Conservation (phyloP, 306 rosid genomes). For the Adenanthera pavonina region DNA sequence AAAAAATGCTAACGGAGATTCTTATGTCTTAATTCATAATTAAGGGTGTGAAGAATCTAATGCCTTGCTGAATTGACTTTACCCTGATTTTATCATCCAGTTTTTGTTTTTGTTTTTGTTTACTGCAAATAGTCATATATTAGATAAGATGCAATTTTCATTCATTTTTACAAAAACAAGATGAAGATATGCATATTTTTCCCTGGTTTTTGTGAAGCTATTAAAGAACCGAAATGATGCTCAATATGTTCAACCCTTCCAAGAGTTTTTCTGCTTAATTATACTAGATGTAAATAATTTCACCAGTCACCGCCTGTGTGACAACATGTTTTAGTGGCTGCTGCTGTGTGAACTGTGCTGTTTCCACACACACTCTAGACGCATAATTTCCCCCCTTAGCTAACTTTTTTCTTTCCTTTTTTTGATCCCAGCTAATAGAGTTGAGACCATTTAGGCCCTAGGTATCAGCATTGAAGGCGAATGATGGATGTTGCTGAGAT, state of each 20-base stretch:
- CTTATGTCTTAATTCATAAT: constrained; percentile 19
- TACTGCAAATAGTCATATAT: constrained; percentile 13
- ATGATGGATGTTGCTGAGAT: constrained; percentile 78
- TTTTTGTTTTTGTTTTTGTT: constrained; percentile 13
- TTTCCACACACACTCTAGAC: not conserved
- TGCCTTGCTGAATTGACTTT: constrained; percentile 13
- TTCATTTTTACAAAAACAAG: constrained; percentile 16
- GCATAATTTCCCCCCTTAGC: not conserved
- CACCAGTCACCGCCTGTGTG: not conserved
- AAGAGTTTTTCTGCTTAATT: not conserved
- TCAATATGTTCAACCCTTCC: constrained; percentile 6
- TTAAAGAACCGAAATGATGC: constrained; percentile 8
- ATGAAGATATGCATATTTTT: not conserved
- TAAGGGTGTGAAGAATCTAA: constrained; percentile 20
- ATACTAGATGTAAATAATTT: not conserved
- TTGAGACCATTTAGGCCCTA: constrained; percentile 44
- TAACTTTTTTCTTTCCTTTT: constrained; percentile 21
- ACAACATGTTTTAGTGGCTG: constrained; percentile 9
- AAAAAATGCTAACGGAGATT: constrained; percentile 20
- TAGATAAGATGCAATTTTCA: constrained; percentile 15
- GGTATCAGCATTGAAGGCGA: constrained; percentile 37
- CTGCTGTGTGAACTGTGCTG: not conserved
- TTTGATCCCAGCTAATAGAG: constrained; percentile 44
- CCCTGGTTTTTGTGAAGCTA: not conserved
- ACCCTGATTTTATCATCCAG: constrained; percentile 13